phyloP scores from a whole-genome alignment of 2,329 filamentous ascomycete genomes.

The Aspergillus felis region DNA sequence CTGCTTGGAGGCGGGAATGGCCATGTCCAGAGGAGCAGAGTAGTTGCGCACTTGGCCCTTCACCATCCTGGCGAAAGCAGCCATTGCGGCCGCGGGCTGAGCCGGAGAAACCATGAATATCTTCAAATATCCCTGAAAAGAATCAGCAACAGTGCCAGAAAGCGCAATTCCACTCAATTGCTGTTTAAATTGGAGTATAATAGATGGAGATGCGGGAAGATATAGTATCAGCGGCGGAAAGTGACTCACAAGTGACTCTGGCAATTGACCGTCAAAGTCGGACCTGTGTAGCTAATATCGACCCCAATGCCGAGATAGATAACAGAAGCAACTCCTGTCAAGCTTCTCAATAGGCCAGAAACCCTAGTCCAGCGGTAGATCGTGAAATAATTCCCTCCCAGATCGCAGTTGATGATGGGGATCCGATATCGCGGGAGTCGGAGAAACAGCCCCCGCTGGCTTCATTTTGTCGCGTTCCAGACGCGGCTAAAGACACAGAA shows the following conservation, averaged over 20 bases:
- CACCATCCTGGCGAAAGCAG: constrained; percentile 32
- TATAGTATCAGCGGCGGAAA: background rate
- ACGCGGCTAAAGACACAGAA: constrained; percentile 10
- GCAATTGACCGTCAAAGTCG: background rate
- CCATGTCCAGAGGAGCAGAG: constrained; percentile 44
- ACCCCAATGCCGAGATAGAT: background rate
- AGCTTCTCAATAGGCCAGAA: background rate
- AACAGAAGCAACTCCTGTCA: background rate
- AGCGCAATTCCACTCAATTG: background rate
- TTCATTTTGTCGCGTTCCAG: constrained; percentile 15
- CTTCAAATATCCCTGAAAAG: background rate
- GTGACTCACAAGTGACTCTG: constrained; percentile 6
- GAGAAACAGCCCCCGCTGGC: constrained; percentile 26
- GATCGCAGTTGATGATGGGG: background rate
- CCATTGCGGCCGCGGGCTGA: constrained; percentile 29
- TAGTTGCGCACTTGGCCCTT: constrained; percentile 41
- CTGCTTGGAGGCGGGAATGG: constrained; percentile 73
- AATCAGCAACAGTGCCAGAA: background rate
- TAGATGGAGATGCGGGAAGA: background rate
- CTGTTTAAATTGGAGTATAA: background rate
- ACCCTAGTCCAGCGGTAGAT: background rate
- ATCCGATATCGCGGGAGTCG: constrained; percentile 28
- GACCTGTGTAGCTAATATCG: background rate
- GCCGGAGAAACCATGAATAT: constrained; percentile 22
- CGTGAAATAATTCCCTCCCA: background rate